Evolutionary conservation across 2,329 filamentous ascomycete genomes (phyloP).

Genomic region (Exophiala sp.): DNA sequence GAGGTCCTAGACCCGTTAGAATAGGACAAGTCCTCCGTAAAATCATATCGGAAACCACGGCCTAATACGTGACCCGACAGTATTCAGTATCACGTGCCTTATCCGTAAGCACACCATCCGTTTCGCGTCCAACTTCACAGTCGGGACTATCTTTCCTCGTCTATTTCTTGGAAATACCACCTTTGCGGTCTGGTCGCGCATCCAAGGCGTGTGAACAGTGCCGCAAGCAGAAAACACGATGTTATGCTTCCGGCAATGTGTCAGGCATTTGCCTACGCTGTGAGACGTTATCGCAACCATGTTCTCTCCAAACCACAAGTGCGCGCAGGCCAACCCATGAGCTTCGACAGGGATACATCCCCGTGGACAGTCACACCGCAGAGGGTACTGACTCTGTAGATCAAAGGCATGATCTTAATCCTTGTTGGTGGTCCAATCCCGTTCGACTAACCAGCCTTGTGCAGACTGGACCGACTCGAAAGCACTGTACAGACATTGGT

Average conservation of each 20-base stretch:
- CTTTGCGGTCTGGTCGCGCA: conserved; percentile 3
- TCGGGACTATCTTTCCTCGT: neutral
- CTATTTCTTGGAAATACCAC: neutral
- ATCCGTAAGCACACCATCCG: neutral
- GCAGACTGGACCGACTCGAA: neutral
- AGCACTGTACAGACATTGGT: neutral
- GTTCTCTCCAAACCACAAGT: conserved; percentile 28
- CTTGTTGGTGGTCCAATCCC: neutral
- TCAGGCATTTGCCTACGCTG: conserved; percentile 37
- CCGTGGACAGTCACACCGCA: neutral
- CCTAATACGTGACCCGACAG: too few species aligned
- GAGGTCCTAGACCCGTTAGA: too few species aligned
- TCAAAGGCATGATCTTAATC: neutral
- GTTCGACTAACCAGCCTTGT: neutral
- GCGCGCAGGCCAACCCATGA: neutral
- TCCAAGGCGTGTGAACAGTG: conserved; percentile 35
- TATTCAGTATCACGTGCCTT: too few species aligned
- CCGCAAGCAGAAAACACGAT: conserved; percentile 41
- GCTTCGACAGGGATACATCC: neutral
- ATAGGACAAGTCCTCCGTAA: too few species aligned
- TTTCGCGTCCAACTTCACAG: too few species aligned
- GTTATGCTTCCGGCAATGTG: conserved; percentile 34
- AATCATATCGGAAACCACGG: too few species aligned
- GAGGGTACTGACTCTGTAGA: neutral
- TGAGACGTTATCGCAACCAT: conserved; percentile 34